Evolutionary conservation across 2,329 filamentous ascomycete genomes (phyloP).

Genomic region (Fusarium metavorans): DNA sequence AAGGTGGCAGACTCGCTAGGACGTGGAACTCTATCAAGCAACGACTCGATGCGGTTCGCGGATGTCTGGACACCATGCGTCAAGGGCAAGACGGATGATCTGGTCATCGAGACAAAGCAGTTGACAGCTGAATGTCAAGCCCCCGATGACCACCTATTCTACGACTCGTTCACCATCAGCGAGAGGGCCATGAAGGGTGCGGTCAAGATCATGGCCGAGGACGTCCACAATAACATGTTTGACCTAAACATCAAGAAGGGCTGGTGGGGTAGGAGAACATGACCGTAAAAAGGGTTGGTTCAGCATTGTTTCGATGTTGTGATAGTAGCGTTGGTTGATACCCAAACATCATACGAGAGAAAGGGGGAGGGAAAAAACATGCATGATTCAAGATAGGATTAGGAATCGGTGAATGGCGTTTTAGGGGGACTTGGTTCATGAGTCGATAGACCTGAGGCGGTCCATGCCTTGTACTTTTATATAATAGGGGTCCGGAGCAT

Average conservation of each 20-base stretch:
- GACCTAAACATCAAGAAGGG: slow-evolving; percentile 14
- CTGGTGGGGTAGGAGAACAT: slow-evolving; percentile 33
- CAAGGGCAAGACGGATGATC: slow-evolving; percentile 30
- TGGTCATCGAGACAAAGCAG: slow-evolving; percentile 23
- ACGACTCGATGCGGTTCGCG: slow-evolving; percentile 52
- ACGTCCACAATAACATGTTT: slow-evolving; percentile 44
- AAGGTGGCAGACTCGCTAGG: slow-evolving; percentile 58
- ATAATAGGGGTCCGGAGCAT: neutral
- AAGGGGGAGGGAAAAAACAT: neutral
- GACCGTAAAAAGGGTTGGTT: neutral
- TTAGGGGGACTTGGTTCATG: neutral
- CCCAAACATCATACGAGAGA: slow-evolving; percentile 2
- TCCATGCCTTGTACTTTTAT: neutral
- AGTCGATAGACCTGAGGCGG: neutral
- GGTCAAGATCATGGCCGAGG: slow-evolving; percentile 28
- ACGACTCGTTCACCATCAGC: slow-evolving; percentile 61
- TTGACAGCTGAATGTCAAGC: slow-evolving; percentile 51
- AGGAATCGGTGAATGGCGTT: slow-evolving; percentile 23
- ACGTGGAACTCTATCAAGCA: slow-evolving; percentile 51
- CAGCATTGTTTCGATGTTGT: slow-evolving; percentile 1
- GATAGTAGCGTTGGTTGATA: slow-evolving; percentile 23
- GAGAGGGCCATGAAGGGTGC: slow-evolving; percentile 47
- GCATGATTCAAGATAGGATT: slow-evolving; percentile 8
- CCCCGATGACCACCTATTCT: slow-evolving; percentile 64
- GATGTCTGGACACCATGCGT: slow-evolving; percentile 60